Evolutionary conservation across 164 flowering plant species (phyloP).

Genomic region (Santalum album): DNA sequence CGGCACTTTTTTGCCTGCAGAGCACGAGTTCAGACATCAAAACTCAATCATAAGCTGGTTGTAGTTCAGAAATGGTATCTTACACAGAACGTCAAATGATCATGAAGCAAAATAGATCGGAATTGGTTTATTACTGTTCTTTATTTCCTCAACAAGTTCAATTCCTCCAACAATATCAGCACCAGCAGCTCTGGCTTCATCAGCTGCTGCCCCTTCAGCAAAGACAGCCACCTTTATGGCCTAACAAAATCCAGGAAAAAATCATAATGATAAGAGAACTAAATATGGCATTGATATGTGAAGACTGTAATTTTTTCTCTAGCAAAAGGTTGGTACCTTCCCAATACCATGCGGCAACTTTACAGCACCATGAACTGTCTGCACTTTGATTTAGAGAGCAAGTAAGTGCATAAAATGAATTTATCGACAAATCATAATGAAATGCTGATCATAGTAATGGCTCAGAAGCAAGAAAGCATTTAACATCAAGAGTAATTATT

Average conservation of each 20-base stretch:
- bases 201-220: constrained; percentile 90
- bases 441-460: no score
- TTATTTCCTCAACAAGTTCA: constrained; percentile 77
- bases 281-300: background rate
- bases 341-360: constrained; percentile 84
- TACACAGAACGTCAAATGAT: background rate
- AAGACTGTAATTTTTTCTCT: background rate
- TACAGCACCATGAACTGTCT: constrained; percentile 76
- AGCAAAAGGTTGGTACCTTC: constrained; percentile 45
- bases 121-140: constrained; percentile 37
- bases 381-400: constrained; percentile 26
- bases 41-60: background rate
- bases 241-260: constrained; percentile 25
- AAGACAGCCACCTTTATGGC: constrained; percentile 71
- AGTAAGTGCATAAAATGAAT: background rate
- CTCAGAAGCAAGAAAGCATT: background rate
- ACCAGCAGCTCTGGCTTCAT: constrained; percentile 92
- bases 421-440: background rate
- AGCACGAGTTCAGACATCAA: constrained; percentile 2
- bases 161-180: constrained; percentile 90
- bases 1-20: constrained; percentile 62
- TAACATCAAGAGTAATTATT: background rate
- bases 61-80: background rate
- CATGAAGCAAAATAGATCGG: background rate
- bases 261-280: background rate